Evolutionary conservation across 1,139 yeast species (phyloP), one percentile per base, ranked within the genome.

Genomic region (Yamadazyma triangularis): DNA sequence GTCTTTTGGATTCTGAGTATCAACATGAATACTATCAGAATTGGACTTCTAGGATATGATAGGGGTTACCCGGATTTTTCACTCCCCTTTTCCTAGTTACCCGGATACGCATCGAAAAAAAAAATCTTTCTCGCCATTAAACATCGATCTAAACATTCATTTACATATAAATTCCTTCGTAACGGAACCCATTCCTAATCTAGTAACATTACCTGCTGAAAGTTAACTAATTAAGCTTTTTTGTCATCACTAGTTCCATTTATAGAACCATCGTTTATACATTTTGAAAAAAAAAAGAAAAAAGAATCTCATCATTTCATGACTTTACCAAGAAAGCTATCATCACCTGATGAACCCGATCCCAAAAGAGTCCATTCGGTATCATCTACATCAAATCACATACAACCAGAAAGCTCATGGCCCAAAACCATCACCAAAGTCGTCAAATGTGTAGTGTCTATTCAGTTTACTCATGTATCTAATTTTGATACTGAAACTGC

Each of bases 401-500:
- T 18, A 18, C 6, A 6, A 18, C 20, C 6, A 18, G 20, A 18
- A 18, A 18, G 20, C 9, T 18, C 20, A 18, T 89, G 97, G 97
- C 91, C 83, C 50, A 65, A 67, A 24, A 85, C 96, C 2, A 86
- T 89, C 32, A 79, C 87, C 32, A 71, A 73, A 33, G 96, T 87
- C 4, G 95, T 89, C 22, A 77, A 79, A 45, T 74, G 88, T 6
- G 96, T 89, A 12, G 96, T 89, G 2, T 84, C 95, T 1, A 79
- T 89, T 34, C 95, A 87, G 54, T 88, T 88, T 50, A 73, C 94
- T 12, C 93, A 83, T 52, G 87, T 86, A n/a, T 76, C 80, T 12
- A 78, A 81, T 39, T 88, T 88, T 50, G 97, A 89, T 50, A 82
- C 94, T 23, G 97, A 89, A 47, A 60, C 79, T 2, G 79, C 95